Evolutionary conservation across 2,329 filamentous ascomycete genomes (phyloP), one percentile per base, ranked within the genome.

Genomic region (Exophiala dermatitidis): DNA sequence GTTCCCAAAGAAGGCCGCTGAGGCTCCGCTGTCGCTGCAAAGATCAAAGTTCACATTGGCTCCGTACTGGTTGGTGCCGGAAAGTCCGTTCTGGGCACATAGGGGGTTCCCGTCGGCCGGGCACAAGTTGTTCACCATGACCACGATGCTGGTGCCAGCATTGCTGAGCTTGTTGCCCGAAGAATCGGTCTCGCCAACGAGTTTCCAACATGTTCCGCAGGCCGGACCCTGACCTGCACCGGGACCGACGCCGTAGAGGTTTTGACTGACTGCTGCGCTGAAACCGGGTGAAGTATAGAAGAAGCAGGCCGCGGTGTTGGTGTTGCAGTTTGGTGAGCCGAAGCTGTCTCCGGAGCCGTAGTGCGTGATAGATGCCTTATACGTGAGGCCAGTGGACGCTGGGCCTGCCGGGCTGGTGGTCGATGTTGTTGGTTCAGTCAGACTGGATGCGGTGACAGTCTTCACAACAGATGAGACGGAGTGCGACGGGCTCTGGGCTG

Each of bases 31-130:
- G 52, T 72, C 70, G 26, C 62, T 66, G 63, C 71, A 73, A 33
- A 72, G 62, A 50, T 73, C 69, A 58, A 72, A 71, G 61, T 73
- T 69, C 46, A 71, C 62, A 40, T 70, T 68, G 5, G 66, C 69
- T 3, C 71, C 71, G 57, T 69, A 70, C 50, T 65, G 67, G 56
- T 71, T 72, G 2, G 66, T 66, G 2, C 62, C 64, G 7, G 50
- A 50, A 1, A 70, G 58, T 3, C 62, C 62, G 7, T 59, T 61
- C 63, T 70, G 68, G 3, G 67, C 48, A 57, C 71, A 73, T 9
- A 72, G 60, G 26, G 68, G 64, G 51, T 73, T 73, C 2, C 67
- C 67, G 2, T 60, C 31, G 1, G 64, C 65, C 5, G 71, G 71
- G 52, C 71, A 73, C 2, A 72, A 61, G 56, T 73, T 73, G 53